These are phyloP conservation scores for Spergularia marina DNA, from an alignment of 148 eudicot species.

Conservation along the genomic window DNA sequence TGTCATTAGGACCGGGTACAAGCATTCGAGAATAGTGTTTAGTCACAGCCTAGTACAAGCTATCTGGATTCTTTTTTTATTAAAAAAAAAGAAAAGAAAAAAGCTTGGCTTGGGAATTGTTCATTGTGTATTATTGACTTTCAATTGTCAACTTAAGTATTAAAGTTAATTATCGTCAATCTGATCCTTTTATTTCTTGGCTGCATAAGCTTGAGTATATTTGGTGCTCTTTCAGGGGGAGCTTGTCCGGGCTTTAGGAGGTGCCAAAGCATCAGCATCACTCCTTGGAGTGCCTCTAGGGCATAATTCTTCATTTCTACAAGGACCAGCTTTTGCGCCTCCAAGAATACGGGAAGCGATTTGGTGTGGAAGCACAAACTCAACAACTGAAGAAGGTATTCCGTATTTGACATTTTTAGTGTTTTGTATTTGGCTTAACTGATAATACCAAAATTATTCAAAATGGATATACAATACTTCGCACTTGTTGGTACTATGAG, in stretches of 20 bases:
- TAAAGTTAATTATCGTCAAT: background rate
- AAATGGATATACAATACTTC: background rate
- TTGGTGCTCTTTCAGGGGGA: conserved; percentile 53
- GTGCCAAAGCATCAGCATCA: conserved; percentile 73
- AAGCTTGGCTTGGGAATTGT: background rate
- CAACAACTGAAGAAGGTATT: conserved; percentile 84
- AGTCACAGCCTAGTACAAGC: background rate
- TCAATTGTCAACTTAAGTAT: background rate
- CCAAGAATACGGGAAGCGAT: conserved; percentile 93
- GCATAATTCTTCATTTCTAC: conserved; percentile 94
- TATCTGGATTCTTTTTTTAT: background rate
- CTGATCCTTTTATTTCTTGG: background rate
- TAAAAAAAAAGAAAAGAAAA: too few relatives aligned
- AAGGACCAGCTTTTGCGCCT: conserved; percentile 98
- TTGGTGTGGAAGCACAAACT: conserved; percentile 96
- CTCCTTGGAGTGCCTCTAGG: conserved; percentile 96
- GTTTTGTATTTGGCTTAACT: background rate
- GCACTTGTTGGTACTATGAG: background rate
- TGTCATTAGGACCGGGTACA: background rate
- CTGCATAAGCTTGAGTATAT: conserved; percentile 5
- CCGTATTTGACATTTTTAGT: background rate
- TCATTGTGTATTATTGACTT: background rate
- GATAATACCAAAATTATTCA: background rate
- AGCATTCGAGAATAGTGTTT: background rate
- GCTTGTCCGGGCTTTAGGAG: conserved; percentile 89